Evolutionary conservation across 2,329 filamentous ascomycete genomes (phyloP).

Genomic region (Coniochaeta sp.): DNA sequence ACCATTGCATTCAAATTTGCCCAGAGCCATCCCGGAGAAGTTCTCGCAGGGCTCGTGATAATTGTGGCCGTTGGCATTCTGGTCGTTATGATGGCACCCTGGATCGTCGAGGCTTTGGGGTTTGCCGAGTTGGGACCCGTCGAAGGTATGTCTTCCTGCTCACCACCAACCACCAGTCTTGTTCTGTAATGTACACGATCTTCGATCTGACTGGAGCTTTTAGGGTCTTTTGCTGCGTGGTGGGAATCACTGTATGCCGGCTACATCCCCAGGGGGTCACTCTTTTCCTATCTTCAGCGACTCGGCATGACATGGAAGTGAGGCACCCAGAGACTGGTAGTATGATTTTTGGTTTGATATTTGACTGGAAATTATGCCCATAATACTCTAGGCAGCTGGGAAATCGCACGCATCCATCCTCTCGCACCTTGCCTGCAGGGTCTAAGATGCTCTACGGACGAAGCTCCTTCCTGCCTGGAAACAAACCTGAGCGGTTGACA

Average conservation of each 20-base stretch:
- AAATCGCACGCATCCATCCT: background rate
- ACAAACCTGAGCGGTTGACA: too few relatives aligned
- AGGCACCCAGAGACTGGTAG: background rate
- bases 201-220: background rate
- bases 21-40: slow-evolving; percentile 8
- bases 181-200: background rate
- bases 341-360: too few relatives aligned
- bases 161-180: background rate
- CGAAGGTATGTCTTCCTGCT: background rate
- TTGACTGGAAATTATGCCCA: too few relatives aligned
- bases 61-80: slow-evolving; percentile 12
- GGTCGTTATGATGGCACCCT: slow-evolving; percentile 12
- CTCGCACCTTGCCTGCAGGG: too few relatives aligned
- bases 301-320: slow-evolving; percentile 27
- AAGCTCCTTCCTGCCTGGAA: too few relatives aligned
- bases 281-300: slow-evolving; percentile 34
- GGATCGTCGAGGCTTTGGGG: slow-evolving; percentile 13
- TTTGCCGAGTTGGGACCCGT: slow-evolving; percentile 10
- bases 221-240: slow-evolving; percentile 27
- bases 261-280: slow-evolving; percentile 27
- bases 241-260: slow-evolving; percentile 30
- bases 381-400: too few relatives aligned
- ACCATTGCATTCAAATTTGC: slow-evolving; percentile 11
- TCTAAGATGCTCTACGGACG: too few relatives aligned
- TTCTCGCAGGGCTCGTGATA: slow-evolving; percentile 12